Evolutionary conservation across 306 rosid species (phyloP), one percentile per base, ranked within the genome.

Genomic region (Crataegus laevigata): DNA sequence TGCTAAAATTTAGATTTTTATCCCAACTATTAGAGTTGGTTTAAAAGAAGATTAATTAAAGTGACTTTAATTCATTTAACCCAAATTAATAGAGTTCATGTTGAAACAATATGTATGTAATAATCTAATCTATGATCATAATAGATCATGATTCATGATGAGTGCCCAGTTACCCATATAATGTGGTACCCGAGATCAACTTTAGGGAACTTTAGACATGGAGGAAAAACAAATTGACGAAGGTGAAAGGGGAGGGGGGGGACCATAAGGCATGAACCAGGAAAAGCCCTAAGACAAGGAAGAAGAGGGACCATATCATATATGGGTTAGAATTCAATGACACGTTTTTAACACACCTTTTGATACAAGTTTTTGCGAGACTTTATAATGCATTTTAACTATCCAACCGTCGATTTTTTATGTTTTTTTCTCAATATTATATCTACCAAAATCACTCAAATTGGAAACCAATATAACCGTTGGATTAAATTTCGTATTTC

Each of bases 221-320:
- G 72, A 34, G 66, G 69, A 80, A 42, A 21, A 68, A 60, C 11
- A 62, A 29, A 29, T 29, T 28, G 30, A 18, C n/a, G 64, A 32
- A 38, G 66, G 29, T 65, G 66, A 76, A 71, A 3, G 15, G 6
- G 60, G 25, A 7, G 29, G 10, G 4, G 73, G 84, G 84, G 87
- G 88, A 82, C 85, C 87, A 77, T 64, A 47, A 51, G 15, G 26
- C 45, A 51, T 10, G 26, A 40, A 19, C 47, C 47, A 68, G 30
- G 30, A 82, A 79, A 84, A 59, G 83, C 85, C 85, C 67, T 52
- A 34, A 40, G 64, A 77, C 32, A 69, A 51, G 84, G 86, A 80
- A 71, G 69, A 60, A 57, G 45, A 72, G 83, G 91, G 91, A 73
- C 93, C 91, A 73, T 67, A 70, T 30, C 45, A 68, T 72, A 75